These are phyloP conservation scores for Petrea volubilis DNA, from an alignment of 257 asterid species.

Conservation along the genomic window DNA sequence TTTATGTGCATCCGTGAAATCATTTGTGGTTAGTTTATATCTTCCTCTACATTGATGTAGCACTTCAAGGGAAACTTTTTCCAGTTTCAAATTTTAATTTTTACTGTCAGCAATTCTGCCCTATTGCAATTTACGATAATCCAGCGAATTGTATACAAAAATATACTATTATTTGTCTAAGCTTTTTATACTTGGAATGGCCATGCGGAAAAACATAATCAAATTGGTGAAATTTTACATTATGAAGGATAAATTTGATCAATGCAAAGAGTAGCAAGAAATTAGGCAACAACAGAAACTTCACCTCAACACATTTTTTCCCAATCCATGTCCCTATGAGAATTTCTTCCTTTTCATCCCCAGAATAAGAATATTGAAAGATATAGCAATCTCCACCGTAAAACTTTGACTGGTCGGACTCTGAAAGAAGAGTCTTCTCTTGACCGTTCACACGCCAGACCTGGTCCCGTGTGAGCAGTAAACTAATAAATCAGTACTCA, in stretches of 20 bases:
- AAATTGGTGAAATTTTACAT: background rate
- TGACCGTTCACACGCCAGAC: conserved; percentile 74
- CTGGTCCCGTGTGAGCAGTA: conserved; percentile 38
- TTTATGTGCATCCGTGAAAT: no score
- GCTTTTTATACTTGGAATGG: no score
- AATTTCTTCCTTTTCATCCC: conserved; percentile 61
- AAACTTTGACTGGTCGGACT: conserved; percentile 52
- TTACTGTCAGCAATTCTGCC: no score
- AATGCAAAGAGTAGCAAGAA: conserved; percentile 4
- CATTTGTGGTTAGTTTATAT: no score
- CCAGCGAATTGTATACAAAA: no score
- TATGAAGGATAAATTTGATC: conserved; percentile 10
- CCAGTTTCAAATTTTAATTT: no score
- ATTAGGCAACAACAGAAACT: background rate
- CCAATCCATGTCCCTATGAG: conserved; percentile 88
- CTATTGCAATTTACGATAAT: no score
- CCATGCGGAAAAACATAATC: no score
- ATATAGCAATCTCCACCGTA: conserved; percentile 87
- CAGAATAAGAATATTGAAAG: conserved; percentile 64
- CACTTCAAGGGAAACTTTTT: no score
- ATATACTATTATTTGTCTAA: no score
- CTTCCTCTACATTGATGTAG: no score
- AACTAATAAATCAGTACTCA: conserved; percentile 13
- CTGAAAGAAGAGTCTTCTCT: conserved; percentile 45
- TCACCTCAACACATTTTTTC: conserved; percentile 68